These are phyloP conservation scores for Colletotrichum gigasporum DNA, from an alignment of 2,329 filamentous ascomycete species.

Conservation along the genomic window DNA sequence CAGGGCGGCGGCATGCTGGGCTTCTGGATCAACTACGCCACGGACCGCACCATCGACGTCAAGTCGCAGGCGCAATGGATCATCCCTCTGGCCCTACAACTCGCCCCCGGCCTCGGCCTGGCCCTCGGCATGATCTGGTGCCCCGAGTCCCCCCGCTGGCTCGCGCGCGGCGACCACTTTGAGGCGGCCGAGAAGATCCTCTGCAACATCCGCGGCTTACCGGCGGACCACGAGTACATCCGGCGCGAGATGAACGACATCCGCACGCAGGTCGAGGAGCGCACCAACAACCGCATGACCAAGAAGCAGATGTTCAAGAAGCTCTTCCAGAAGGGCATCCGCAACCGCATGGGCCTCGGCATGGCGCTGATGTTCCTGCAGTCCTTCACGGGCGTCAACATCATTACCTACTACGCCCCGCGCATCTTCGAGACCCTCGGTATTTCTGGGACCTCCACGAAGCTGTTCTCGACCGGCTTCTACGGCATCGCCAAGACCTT, in stretches of 20 bases:
- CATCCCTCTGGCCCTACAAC: slow-evolving; percentile 53
- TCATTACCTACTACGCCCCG: slow-evolving; percentile 66
- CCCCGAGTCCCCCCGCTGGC: slow-evolving; percentile 50
- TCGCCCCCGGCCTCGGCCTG: slow-evolving; percentile 48
- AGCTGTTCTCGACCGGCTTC: slow-evolving; percentile 50
- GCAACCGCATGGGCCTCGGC: slow-evolving; percentile 59
- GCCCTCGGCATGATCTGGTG: slow-evolving; percentile 44
- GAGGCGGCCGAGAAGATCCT: slow-evolving; percentile 51
- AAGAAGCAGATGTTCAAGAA: slow-evolving; percentile 41
- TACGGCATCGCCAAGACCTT: slow-evolving; percentile 50
- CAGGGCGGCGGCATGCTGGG: slow-evolving; percentile 57
- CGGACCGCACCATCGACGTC: slow-evolving; percentile 31
- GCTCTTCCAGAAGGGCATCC: slow-evolving; percentile 46
- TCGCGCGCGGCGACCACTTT: slow-evolving; percentile 45
- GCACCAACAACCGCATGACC: slow-evolving; percentile 41
- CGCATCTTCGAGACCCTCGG: slow-evolving; percentile 49
- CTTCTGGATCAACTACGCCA: slow-evolving; percentile 49
- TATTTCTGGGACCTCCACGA: slow-evolving; percentile 41
- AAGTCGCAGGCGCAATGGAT: slow-evolving; percentile 45
- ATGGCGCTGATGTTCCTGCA: slow-evolving; percentile 59
- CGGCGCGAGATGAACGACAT: slow-evolving; percentile 65
- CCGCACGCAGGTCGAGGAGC: slow-evolving; percentile 63
- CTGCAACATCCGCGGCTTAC: slow-evolving; percentile 42
- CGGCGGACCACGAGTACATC: slow-evolving; percentile 33
- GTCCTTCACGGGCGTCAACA: slow-evolving; percentile 58